Percentiles rank a stretch among this genome's conserved stretches.
phyloP scores from a whole-genome alignment of 2,329 filamentous ascomycete species.

The Alternaria sp. region DNA sequence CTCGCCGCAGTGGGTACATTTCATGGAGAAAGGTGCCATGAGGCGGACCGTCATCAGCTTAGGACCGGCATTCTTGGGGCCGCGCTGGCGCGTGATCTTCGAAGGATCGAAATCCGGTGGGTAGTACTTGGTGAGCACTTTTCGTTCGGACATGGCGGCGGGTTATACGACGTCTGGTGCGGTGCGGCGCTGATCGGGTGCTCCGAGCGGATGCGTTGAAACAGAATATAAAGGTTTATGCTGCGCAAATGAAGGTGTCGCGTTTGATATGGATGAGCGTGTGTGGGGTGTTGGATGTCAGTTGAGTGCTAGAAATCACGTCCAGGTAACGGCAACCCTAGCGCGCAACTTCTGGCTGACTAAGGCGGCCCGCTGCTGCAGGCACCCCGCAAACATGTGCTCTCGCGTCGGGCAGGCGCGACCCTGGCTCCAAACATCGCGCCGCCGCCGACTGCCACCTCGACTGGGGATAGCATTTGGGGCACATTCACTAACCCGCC shows the following conservation, averaged over 20 bases:
- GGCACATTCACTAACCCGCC: neutral
- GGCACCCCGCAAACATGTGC: conserved; percentile 26
- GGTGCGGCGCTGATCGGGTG: neutral
- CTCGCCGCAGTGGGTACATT: conserved; percentile 72
- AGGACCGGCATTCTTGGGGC: conserved; percentile 74
- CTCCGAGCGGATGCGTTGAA: neutral
- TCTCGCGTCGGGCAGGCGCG: conserved; percentile 26
- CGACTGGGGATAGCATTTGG: neutral
- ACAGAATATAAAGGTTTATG: neutral
- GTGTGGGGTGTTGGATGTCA: neutral
- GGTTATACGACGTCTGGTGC: neutral
- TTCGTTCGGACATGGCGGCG: conserved; percentile 79
- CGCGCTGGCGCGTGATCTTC: conserved; percentile 72
- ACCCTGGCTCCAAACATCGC: conserved; percentile 7
- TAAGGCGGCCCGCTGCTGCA: conserved; percentile 16
- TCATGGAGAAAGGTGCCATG: conserved; percentile 88
- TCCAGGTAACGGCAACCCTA: conserved; percentile 7
- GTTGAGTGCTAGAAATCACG: neutral
- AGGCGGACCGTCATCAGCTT: conserved; percentile 86
- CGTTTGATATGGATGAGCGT: neutral
- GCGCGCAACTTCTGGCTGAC: conserved; percentile 17
- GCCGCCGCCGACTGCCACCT: neutral
- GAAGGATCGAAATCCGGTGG: conserved; percentile 88
- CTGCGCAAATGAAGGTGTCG: neutral
- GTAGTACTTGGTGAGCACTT: conserved; percentile 73